Conservation (phyloP, 768 basidiomycete genomes). For the Atractiella rhizophila region DNA sequence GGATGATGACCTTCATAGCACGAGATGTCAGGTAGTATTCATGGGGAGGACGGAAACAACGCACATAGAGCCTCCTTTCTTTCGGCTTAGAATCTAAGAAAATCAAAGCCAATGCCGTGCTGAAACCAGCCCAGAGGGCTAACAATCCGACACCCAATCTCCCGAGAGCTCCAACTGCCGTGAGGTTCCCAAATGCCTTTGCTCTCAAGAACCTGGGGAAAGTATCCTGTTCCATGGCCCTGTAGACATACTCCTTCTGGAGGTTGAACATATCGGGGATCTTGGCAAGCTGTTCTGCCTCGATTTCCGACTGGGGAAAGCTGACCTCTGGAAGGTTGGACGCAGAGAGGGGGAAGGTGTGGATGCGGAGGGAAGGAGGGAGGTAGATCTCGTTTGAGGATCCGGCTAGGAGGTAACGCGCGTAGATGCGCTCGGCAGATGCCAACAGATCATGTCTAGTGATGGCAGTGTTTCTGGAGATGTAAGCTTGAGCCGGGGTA, state of each 20-base stretch:
- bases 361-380: slow-evolving; percentile 70
- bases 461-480: slow-evolving; percentile 73
- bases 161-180: slow-evolving; percentile 65
- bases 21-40: not conserved
- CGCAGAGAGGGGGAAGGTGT: slow-evolving; percentile 62
- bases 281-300: slow-evolving; percentile 54
- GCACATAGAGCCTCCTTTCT: slow-evolving; percentile 75
- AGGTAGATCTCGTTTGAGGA: slow-evolving; percentile 97
- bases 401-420: slow-evolving; percentile 64
- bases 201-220: slow-evolving; percentile 59
- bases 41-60: slow-evolving; percentile 21
- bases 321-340: slow-evolving; percentile 40
- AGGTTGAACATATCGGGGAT: slow-evolving; percentile 84
- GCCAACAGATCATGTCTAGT: slow-evolving; percentile 67
- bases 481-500: slow-evolving; percentile 64
- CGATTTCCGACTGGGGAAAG: slow-evolving; percentile 26
- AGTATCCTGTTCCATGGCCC: slow-evolving; percentile 20
- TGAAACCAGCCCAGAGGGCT: slow-evolving; percentile 80
- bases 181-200: slow-evolving; percentile 95
- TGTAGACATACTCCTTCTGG: slow-evolving; percentile 45
- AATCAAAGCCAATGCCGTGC: slow-evolving; percentile 65
- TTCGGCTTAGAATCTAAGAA: slow-evolving; percentile 86
- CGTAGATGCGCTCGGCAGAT: slow-evolving; percentile 86
- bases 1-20: slow-evolving; percentile 56
- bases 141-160: slow-evolving; percentile 63